Conservation (phyloP, 164 flowering plant genomes). For the Liquidambar formosana region DNA sequence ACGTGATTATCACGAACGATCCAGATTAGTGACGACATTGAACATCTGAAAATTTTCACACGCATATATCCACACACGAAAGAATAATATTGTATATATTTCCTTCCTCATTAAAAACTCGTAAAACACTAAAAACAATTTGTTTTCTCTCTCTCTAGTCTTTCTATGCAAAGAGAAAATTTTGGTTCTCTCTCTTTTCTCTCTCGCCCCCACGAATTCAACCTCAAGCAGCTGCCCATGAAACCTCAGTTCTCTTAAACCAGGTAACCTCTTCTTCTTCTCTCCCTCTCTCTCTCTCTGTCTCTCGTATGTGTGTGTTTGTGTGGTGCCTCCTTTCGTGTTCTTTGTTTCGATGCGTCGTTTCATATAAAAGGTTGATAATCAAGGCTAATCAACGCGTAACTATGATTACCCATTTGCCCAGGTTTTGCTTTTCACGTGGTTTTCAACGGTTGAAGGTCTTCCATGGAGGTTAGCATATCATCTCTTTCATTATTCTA, state of each 20-base stretch:
- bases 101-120: no score
- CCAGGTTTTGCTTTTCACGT: constrained; percentile 15
- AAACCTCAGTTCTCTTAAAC: constrained; percentile 16
- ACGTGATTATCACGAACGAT: no score
- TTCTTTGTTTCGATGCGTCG: constrained; percentile 7
- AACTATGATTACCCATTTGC: constrained; percentile 28
- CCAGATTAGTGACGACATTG: no score
- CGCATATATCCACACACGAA: no score
- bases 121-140: no score
- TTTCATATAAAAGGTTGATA: constrained; percentile 13
- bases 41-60: no score
- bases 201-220: constrained; percentile 3
- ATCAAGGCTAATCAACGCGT: constrained; percentile 20
- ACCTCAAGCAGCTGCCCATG: constrained; percentile 27
- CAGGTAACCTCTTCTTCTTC: constrained; percentile 23
- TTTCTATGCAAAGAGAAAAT: background rate
- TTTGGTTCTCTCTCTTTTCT: constrained; percentile 8
- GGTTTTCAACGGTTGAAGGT: constrained; percentile 11
- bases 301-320: constrained; percentile 11
- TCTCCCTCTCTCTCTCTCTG: constrained; percentile 1
- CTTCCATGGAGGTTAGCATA: constrained; percentile 19
- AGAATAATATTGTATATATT: no score
- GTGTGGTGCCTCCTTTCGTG: constrained; percentile 12
- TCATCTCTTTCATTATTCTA: background rate
- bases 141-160: background rate